phyloP scores from a whole-genome alignment of 1,284 basidiomycete genomes.

The Trametes versicolor region DNA sequence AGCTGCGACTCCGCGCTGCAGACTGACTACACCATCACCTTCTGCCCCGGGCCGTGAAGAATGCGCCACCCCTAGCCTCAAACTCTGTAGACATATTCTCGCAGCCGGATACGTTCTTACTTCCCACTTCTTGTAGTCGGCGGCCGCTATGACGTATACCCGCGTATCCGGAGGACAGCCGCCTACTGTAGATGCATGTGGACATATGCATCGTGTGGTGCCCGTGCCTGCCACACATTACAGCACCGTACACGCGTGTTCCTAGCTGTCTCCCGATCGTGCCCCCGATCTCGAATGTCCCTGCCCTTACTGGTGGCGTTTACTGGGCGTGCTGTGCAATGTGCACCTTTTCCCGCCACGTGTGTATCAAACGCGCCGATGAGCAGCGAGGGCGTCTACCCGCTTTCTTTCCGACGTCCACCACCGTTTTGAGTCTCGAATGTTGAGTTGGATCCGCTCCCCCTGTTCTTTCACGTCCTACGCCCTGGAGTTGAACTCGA shows the following conservation, averaged over 20 bases:
- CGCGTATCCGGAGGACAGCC: no score
- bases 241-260: not conserved
- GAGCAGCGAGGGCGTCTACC: not conserved
- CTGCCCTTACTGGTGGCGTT: not conserved
- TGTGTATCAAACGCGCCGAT: constrained; percentile 9
- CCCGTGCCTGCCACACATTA: not conserved
- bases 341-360: not conserved
- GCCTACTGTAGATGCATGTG: not conserved
- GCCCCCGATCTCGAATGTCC: constrained; percentile 1
- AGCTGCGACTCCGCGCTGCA: constrained; percentile 47
- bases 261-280: constrained; percentile 3
- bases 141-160: not conserved
- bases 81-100: no score
- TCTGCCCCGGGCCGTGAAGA: constrained; percentile 48
- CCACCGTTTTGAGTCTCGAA: not conserved
- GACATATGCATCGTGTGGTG: not conserved
- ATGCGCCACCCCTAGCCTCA: not conserved
- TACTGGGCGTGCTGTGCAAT: not conserved
- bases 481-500: no score
- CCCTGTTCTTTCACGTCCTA: no score
- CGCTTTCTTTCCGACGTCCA: not conserved
- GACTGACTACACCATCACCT: constrained; percentile 58
- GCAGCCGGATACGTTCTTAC: not conserved
- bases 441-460: no score
- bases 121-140: not conserved